Conservation (phyloP, 106 monocot species). For the Acorus calamus region DNA sequence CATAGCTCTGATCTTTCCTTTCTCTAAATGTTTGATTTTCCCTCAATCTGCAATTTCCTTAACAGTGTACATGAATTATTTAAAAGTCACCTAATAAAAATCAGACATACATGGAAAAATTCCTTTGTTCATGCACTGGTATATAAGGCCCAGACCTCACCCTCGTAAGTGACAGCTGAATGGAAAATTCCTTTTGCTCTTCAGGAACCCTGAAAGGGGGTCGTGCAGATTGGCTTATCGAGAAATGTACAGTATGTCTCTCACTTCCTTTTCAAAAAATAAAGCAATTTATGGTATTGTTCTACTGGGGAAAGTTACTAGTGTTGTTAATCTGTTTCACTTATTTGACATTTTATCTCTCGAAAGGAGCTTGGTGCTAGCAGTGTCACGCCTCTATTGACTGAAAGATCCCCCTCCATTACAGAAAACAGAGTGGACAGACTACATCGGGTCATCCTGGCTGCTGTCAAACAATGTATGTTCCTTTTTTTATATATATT, state of each 20-base stretch:
- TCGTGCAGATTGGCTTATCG: constrained; percentile 83
- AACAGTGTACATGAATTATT: no score
- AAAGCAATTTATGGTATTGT: no score
- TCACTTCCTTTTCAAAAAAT: not conserved
- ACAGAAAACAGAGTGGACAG: constrained; percentile 77
- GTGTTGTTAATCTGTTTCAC: constrained; percentile 3
- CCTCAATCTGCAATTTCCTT: no score
- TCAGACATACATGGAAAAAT: no score
- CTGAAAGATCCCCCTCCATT: constrained; percentile 59
- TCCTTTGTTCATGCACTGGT: no score
- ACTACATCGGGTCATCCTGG: constrained; percentile 71
- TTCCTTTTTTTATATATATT: not conserved
- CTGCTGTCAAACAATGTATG: constrained; percentile 90
- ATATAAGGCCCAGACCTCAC: no score
- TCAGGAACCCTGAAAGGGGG: constrained; percentile 87
- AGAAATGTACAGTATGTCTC: constrained; percentile 71
- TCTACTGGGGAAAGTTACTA: not conserved
- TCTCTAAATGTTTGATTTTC: not conserved
- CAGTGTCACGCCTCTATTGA: constrained; percentile 80
- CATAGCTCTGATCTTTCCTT: not conserved
- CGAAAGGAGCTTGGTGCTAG: constrained; percentile 84
- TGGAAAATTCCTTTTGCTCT: not conserved
- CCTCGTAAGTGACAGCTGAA: no score
- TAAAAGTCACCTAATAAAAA: no score
- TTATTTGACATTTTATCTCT: not conserved